These are phyloP conservation scores for Dittrichia graveolens DNA, from an alignment of 129 eudicot species.

Conservation along the genomic window DNA sequence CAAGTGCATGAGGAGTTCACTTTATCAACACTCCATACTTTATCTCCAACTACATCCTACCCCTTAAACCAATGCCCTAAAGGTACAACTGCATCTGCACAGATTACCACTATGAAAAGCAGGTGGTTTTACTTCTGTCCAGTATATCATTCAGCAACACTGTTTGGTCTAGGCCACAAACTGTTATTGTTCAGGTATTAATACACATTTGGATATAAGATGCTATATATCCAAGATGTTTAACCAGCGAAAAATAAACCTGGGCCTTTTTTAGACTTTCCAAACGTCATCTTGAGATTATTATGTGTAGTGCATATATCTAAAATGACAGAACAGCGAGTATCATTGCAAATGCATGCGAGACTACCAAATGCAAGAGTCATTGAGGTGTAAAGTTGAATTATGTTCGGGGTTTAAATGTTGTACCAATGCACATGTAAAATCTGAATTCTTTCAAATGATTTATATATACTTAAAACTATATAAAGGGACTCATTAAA, in stretches of 20 bases:
- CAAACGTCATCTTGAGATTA: too few species aligned
- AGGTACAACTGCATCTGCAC: conserved; percentile 15
- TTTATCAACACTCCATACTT: conserved; percentile 22
- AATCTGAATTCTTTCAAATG: neutral
- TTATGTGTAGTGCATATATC: too few species aligned
- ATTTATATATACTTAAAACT: neutral
- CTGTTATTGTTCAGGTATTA: conserved; percentile 13
- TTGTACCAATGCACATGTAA: conserved; percentile 5
- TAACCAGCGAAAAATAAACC: too few species aligned
- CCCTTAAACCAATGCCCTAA: conserved; percentile 26
- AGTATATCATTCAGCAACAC: conserved; percentile 35
- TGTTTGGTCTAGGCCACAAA: conserved; percentile 30
- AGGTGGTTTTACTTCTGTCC: neutral
- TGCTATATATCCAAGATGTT: neutral
- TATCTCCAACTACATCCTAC: conserved; percentile 31
- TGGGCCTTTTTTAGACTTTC: too few species aligned
- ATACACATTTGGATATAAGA: neutral
- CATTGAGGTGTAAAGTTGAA: neutral
- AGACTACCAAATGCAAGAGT: neutral
- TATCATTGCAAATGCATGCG: conserved; percentile 9
- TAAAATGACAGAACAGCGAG: too few species aligned
- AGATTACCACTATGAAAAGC: conserved; percentile 16
- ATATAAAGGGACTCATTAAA: neutral
- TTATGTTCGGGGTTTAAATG: conserved; percentile 11
- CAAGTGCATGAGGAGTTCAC: conserved; percentile 46